Base-by-base conservation (phyloP, 2,329 filamentous ascomycete genomes). In the Laburnicola sp. region DNA sequence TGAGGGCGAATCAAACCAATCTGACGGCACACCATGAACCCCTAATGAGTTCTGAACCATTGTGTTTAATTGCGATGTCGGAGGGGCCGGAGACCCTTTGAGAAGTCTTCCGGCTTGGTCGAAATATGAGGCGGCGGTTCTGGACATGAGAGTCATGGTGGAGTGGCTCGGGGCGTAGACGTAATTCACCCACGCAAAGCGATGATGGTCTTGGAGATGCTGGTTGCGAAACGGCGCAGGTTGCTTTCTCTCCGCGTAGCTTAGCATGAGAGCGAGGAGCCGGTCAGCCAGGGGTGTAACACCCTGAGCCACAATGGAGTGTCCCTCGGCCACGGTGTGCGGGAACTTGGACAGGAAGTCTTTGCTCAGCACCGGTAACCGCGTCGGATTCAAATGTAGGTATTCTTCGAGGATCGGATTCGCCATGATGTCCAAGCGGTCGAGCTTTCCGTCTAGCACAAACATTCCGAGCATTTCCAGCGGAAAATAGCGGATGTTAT, bases 401-500 rank as follows among this genome's bases (percentile, higher is more conserved):
- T n/a, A n/a, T n/a, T n/a, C n/a, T n/a, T n/a, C n/a, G n/a, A n/a
- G n/a, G n/a, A n/a, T n/a, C n/a, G n/a, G n/a, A n/a, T n/a, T n/a
- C n/a, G n/a, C n/a, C n/a, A n/a, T n/a, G n/a, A n/a, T 52, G 8
- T 44, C 51, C 6, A 67, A 40, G 16, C 41, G 46, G 4, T 44
- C 37, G 11, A 64, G 46, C 3, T 50, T 59, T 1, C 62, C 63
- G 8, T 53, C 40, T 6, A 57, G 57, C n/a, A 30, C 16, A 5
- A 63, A 50, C 30, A 69, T 46, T 2, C 49, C 27, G 1, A 69
- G 42, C 2, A 71, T 44, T 30, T 70, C 67, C 31, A 58, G 60
- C 1, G 69, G 69, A 6, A 71, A 53, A 16, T 26, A 60, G 11
- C 45, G 42, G 6, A 71, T 49, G 6, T 51, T 48, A 48, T 70